These are phyloP conservation scores for Aegilops longissima DNA, from an alignment of 176 grass and related monocot species.

Conservation along the genomic window DNA sequence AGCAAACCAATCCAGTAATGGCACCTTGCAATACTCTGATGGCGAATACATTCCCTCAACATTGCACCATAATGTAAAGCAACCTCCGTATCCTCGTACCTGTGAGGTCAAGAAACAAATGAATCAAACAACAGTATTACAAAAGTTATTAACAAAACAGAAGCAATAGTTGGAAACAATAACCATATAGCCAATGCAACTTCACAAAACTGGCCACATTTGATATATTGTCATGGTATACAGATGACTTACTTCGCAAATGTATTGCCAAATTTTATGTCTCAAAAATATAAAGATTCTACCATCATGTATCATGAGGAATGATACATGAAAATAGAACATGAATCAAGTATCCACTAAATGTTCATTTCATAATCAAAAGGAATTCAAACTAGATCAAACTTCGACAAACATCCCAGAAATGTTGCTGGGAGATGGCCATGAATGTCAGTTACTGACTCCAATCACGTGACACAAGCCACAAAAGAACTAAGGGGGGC, in stretches of 20 bases:
- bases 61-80: conserved; percentile 97
- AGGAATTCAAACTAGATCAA: not conserved
- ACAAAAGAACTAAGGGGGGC: not conserved
- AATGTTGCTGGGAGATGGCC: not conserved
- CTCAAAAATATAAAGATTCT: not conserved
- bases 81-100: conserved; percentile 96
- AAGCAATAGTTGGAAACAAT: conserved; percentile 15
- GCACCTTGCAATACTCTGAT: conserved; percentile 96
- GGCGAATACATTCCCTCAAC: conserved; percentile 98
- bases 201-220: conserved; percentile 5
- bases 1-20: conserved; percentile 19
- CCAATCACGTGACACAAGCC: not conserved
- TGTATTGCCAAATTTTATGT: not conserved
- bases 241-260: not conserved
- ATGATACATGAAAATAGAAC: not conserved
- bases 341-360: conserved; percentile 1
- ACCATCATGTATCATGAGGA: not conserved
- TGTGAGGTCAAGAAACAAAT: conserved; percentile 28
- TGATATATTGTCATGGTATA: not conserved
- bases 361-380: not conserved
- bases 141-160: conserved; percentile 14
- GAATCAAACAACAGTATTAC: conserved; percentile 2
- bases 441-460: not conserved
- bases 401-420: not conserved
- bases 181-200: not conserved